Evolutionary conservation across 176 grass and related monocot genomes (phyloP), one percentile per base, ranked within the genome.

Genomic region (Poa pratensis): DNA sequence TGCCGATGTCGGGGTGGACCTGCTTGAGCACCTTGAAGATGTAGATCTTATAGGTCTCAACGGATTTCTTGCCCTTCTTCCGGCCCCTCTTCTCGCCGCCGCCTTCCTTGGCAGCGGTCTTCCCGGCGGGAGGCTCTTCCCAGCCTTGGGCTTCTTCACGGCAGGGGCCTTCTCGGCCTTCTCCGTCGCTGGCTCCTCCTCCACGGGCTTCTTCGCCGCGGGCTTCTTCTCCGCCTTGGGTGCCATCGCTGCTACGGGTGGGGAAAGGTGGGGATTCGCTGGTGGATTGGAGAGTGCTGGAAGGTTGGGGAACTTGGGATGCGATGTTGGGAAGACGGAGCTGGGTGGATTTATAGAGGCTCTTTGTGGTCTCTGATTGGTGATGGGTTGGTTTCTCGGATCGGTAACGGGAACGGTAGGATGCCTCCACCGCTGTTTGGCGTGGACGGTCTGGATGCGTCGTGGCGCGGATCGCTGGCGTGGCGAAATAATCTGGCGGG

Each of bases 11-110:
- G 0, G 92, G 90, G 75, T 97, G 90, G 37, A 97, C 95, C 86
- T 97, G 92, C 88, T 97, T 97, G 3, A 97, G 88, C 8, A 97
- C 92, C 90, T 97, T 94, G 74, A 97, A 97, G 69, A 94, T 97
- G 88, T 97, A 97, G 75, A 97, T 94, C 90, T 97, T 97, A 59
- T 97, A 97, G 0, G 92, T 94, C 92, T 97, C 95, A 0, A 90
- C 88, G 72, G 78, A 76, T 72, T 89, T 89, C 88, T 73, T 73
- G 6, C 69, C 69, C 69, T 49, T 73, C 43, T 71, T 71, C 5
- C 68, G 6, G 39, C 68, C 68, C 68, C 11, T 71, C 68, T 71
- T 71, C 68, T 67, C 64, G 30, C 64, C 64, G 30, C 64, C 64
- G 64, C 64, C 64, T 30, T 67, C 64, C 64, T 67, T 67, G 64